Base-by-base conservation (phyloP, 352 stramenopile species). In the Peronospora tabacina region DNA sequence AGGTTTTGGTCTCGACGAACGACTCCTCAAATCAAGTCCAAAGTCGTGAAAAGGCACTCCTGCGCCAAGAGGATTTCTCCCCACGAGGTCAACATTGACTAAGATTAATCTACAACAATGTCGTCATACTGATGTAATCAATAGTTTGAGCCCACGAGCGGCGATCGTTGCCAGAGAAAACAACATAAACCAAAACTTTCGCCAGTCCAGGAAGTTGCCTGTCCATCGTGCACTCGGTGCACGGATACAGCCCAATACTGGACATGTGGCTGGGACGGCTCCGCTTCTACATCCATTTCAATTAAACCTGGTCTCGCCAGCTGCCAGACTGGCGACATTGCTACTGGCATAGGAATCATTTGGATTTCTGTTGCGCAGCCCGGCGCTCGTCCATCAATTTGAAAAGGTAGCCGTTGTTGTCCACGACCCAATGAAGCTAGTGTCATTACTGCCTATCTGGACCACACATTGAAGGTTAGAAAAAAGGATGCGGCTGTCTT, bases 21-120 rank as follows among this genome's bases (percentile, higher is more conserved):
- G 61, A n/a, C n/a, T n/a, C n/a, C n/a, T n/a, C n/a, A n/a, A n/a
- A n/a, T n/a, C n/a, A n/a, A n/a, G n/a, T n/a, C n/a, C n/a, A n/a
- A n/a, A n/a, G 20, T 22, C 20, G 20, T 22, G 20, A 22, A 4
- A 22, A 22, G 22, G 22, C 22, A 26, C 79, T 72, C 81, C 0
- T 90, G 81, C 38, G 81, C 76, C 29, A 87, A 90, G 52, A 92
- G 87, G 76, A 85, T 88, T 53, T 73, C 68, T 16, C 77, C 70
- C 34, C 87, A 90, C 49, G 76, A 90, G 48, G 74, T 85, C 48
- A 63, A 71, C 34, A 22, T 66, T 22, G 48, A 72, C 26, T 61
- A 63, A 57, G 20, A 46, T 29, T 13, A 16, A 42, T 28, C 36
- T 20, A n/a, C 35, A n/a, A n/a, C n/a, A n/a, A n/a, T n/a, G n/a